phyloP scores from a whole-genome alignment of 768 basidiomycete genomes.

The Lentinula sp. region DNA sequence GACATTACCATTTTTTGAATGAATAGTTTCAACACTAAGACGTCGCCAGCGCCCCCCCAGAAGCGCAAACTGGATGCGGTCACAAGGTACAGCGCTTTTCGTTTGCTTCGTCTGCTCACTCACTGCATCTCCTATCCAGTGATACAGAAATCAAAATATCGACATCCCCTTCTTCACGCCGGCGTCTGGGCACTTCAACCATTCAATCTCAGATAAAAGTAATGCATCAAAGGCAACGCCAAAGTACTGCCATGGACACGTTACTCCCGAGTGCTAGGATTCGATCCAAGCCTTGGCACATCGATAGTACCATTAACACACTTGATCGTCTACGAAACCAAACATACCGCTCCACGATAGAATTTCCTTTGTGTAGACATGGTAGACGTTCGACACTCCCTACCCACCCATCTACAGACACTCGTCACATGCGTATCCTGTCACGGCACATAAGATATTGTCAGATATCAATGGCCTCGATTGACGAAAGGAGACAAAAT shows the following conservation, averaged over 20 bases:
- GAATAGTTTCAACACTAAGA: not conserved
- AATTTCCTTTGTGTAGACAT: not conserved
- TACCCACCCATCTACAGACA: not conserved
- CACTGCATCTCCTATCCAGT: not conserved
- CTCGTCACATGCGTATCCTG: not conserved
- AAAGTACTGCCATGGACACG: not conserved
- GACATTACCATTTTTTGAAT: too few relatives aligned
- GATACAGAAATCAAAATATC: not conserved
- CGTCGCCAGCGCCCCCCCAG: not conserved
- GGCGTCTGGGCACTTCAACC: not conserved
- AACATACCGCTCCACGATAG: not conserved
- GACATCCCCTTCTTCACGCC: not conserved
- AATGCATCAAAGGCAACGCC: not conserved
- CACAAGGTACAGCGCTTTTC: not conserved
- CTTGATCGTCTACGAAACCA: not conserved
- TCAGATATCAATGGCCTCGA: not conserved
- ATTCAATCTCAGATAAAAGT: not conserved
- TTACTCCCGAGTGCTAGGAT: not conserved
- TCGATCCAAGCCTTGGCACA: not conserved
- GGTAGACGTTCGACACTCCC: not conserved
- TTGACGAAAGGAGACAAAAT: not conserved
- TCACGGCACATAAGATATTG: not conserved
- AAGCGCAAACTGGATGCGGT: not conserved
- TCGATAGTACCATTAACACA: not conserved
- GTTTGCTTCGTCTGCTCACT: too few relatives aligned